Evolutionary conservation across 1,284 basidiomycete species (phyloP).

Genomic region (Cryptococcus wingfieldii): DNA sequence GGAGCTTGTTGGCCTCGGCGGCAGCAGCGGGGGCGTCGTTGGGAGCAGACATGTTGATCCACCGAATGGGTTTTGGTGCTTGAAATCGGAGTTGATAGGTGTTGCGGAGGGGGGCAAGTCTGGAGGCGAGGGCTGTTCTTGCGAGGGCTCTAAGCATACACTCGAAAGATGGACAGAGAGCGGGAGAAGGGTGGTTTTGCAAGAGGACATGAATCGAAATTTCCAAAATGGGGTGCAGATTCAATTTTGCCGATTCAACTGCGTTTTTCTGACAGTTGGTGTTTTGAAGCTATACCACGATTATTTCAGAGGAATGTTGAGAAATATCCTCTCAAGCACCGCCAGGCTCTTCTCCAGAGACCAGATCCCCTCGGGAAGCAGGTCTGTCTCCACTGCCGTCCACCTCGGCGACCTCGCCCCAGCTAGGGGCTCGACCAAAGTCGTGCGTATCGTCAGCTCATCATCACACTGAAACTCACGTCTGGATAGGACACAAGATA

Average conservation of each 20-base stretch:
- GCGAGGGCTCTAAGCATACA: slow-evolving; percentile 19
- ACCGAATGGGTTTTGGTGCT: background rate
- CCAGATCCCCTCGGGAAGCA: slow-evolving; percentile 17
- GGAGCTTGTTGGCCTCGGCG: slow-evolving; percentile 35
- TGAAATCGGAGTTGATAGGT: background rate
- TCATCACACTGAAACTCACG: background rate
- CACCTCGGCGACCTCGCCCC: slow-evolving; percentile 36
- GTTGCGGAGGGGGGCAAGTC: background rate
- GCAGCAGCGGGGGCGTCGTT: slow-evolving; percentile 1
- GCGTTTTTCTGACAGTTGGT: too few relatives aligned
- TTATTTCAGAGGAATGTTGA: slow-evolving; percentile 1
- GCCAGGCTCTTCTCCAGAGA: slow-evolving; percentile 14
- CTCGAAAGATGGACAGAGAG: background rate
- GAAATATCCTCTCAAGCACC: slow-evolving; percentile 18
- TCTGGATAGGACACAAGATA: slow-evolving; percentile 76
- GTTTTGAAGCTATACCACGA: too few relatives aligned
- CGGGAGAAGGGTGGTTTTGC: background rate
- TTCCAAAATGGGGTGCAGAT: background rate
- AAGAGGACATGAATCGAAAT: background rate
- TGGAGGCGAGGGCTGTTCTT: background rate
- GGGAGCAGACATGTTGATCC: slow-evolving; percentile 45
- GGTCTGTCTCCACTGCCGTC: slow-evolving; percentile 25
- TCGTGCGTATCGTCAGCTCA: slow-evolving; percentile 17
- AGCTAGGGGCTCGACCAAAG: slow-evolving; percentile 38
- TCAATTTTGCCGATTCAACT: background rate